Evolutionary conservation across 805 yeast species (phyloP).

Genomic region (Pichia occidentalis): DNA sequence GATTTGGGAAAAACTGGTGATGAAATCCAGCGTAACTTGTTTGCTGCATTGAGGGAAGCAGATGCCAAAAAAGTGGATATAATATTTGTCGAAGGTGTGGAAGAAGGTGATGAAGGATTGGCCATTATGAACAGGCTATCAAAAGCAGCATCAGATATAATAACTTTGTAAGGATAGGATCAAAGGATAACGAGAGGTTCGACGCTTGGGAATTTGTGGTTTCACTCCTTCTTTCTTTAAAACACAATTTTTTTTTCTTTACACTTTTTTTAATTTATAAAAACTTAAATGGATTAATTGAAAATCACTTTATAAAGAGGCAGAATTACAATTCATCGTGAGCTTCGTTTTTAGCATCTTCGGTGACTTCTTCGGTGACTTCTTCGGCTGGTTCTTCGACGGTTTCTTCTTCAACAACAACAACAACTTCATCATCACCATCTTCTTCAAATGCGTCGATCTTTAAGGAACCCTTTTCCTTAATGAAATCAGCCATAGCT

Average conservation of each 20-base stretch:
- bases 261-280: neutral
- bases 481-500: conserved; percentile 61
- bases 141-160: conserved; percentile 65
- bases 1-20: conserved; percentile 41
- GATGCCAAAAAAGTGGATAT: conserved; percentile 57
- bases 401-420: conserved; percentile 26
- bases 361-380: conserved; percentile 3
- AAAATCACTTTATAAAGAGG: neutral
- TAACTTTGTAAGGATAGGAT: conserved; percentile 10
- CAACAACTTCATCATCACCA: conserved; percentile 16
- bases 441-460: conserved; percentile 43
- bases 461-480: conserved; percentile 55
- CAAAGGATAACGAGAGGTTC: neutral
- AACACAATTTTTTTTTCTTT: neutral
- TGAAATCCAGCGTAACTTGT: conserved; percentile 70
- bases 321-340: conserved; percentile 19
- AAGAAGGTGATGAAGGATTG: conserved; percentile 70
- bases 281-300: neutral
- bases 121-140: conserved; percentile 90
- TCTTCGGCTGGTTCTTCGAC: conserved; percentile 13
- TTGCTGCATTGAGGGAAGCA: conserved; percentile 64
- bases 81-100: conserved; percentile 80
- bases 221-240: neutral
- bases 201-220: neutral
- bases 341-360: conserved; percentile 7